Conservation (phyloP, 2,329 filamentous ascomycete species). For the Clarireedia paspali region DNA sequence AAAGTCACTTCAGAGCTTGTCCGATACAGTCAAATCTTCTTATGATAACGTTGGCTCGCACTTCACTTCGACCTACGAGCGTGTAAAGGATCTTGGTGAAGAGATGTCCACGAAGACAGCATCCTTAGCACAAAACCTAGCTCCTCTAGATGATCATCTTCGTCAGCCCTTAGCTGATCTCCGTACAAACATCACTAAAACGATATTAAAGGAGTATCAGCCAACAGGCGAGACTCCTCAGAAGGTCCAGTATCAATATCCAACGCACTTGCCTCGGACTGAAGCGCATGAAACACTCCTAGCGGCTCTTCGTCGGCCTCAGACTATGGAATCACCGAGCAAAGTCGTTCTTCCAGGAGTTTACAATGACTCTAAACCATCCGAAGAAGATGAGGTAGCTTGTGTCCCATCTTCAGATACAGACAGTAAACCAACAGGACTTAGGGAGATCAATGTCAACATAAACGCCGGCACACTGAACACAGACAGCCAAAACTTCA, state of each 20-base stretch:
- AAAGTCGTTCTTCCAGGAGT: constrained; percentile 30
- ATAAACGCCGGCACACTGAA: constrained; percentile 34
- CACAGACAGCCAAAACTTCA: constrained; percentile 11
- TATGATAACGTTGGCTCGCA: constrained; percentile 65
- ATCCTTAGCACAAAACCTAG: constrained; percentile 52
- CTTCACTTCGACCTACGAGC: constrained; percentile 59
- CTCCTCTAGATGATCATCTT: constrained; percentile 52
- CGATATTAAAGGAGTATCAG: constrained; percentile 68
- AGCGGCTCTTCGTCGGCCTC: constrained; percentile 36
- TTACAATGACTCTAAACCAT: constrained; percentile 23
- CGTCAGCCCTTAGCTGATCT: constrained; percentile 65
- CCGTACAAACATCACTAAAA: constrained; percentile 57
- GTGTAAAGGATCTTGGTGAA: constrained; percentile 59
- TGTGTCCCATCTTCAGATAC: constrained; percentile 12
- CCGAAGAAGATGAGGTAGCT: constrained; percentile 10
- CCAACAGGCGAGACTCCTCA: constrained; percentile 82
- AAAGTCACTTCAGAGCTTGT: constrained; percentile 57
- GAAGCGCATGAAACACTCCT: constrained; percentile 51
- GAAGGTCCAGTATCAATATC: constrained; percentile 74
- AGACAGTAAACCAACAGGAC: constrained; percentile 28
- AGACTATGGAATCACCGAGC: constrained; percentile 21
- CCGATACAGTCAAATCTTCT: constrained; percentile 62
- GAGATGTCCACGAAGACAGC: constrained; percentile 56
- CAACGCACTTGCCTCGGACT: constrained; percentile 71
- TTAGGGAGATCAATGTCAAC: constrained; percentile 42